A percentile compares a stretch with the other conserved stretches of the same genome.
These are phyloP conservation scores for Tuctoria greenei DNA, from an alignment of 176 grass and related monocot genomes.

Conservation along the genomic window DNA sequence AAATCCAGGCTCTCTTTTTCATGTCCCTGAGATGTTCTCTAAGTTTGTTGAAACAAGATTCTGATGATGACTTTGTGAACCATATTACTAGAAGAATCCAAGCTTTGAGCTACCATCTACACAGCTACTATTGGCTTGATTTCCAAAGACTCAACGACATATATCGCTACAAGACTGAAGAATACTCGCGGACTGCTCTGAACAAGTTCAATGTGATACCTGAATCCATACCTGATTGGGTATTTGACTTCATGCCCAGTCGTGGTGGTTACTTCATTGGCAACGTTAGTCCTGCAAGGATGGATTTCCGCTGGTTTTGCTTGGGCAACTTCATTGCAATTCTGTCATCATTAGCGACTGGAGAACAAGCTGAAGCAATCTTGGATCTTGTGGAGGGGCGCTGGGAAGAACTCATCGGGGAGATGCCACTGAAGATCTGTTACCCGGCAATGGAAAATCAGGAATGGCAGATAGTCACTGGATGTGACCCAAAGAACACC, in stretches of 20 bases:
- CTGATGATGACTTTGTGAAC: conserved; percentile 42
- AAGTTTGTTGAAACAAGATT: conserved; percentile 46
- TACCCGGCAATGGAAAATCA: conserved; percentile 77
- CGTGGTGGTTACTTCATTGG: conserved; percentile 79
- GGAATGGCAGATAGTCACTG: conserved; percentile 72
- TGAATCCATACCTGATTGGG: conserved; percentile 75
- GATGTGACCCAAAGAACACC: conserved; percentile 77
- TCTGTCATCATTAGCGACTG: conserved; percentile 59
- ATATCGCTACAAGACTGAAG: conserved; percentile 84
- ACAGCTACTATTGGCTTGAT: conserved; percentile 72
- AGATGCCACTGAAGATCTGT: conserved; percentile 78
- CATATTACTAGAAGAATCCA: conserved; percentile 62
- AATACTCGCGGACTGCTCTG: conserved; percentile 79
- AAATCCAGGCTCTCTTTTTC: conserved; percentile 81
- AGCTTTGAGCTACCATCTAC: conserved; percentile 78
- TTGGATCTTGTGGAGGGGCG: conserved; percentile 75
- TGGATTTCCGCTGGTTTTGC: conserved; percentile 92
- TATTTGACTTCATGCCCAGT: conserved; percentile 82
- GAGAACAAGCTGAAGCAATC: conserved; percentile 66
- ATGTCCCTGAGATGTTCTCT: conserved; percentile 67
- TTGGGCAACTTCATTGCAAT: conserved; percentile 79
- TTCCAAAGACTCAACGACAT: conserved; percentile 70
- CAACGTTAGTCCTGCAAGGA: conserved; percentile 72
- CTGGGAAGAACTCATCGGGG: conserved; percentile 66
- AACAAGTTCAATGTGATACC: conserved; percentile 94